These are phyloP conservation scores for Scenedesmus sp. DNA, from an alignment of 163 green algal species.

Conservation along the genomic window DNA sequence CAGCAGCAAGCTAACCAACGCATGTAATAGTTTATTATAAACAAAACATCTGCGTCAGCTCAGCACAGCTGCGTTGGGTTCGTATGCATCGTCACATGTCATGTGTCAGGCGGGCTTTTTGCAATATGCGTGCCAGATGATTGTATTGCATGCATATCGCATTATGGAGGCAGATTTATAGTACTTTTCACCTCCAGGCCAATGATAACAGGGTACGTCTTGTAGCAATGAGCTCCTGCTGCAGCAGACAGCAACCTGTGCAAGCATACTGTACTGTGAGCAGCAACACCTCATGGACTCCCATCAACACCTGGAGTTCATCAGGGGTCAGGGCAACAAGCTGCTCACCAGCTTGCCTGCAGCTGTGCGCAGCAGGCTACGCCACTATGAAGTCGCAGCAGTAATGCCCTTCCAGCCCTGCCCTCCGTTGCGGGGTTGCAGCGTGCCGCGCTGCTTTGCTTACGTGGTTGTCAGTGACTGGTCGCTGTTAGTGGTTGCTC, in stretches of 20 bases:
- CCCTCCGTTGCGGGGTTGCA: not conserved
- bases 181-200: not conserved
- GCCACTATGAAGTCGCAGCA: constrained; percentile 35
- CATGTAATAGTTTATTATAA: not conserved
- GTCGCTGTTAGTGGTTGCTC: constrained; percentile 12
- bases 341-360: constrained; percentile 36
- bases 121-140: not conserved
- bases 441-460: not conserved
- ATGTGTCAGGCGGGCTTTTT: constrained; percentile 10
- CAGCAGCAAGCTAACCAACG: not conserved
- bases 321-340: constrained; percentile 25
- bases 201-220: not conserved
- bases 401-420: constrained; percentile 34
- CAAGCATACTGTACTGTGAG: not conserved
- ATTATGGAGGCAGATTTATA: not conserved
- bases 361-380: not conserved
- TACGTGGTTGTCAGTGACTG: constrained; percentile 43
- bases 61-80: not conserved
- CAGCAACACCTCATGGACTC: not conserved
- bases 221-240: not conserved
- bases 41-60: too few species aligned
- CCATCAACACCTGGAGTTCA: constrained; percentile 26
- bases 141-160: not conserved
- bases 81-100: not conserved
- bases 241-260: not conserved